Base-by-base conservation (phyloP, 2,329 filamentous ascomycete genomes). In the Elsinoe ampelina region DNA sequence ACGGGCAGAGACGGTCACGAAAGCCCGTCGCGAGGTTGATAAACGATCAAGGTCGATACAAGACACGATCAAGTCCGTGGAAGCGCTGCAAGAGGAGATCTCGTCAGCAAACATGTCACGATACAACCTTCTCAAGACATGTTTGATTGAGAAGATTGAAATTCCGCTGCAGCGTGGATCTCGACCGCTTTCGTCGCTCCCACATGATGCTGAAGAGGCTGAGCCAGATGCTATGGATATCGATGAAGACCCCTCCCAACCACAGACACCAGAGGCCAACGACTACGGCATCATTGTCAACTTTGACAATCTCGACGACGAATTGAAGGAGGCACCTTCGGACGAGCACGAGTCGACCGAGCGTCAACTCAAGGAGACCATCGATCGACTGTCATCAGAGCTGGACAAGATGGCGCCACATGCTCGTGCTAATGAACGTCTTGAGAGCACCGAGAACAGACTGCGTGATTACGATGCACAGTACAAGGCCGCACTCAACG, bases 401-500 rank as follows among this genome's bases (percentile, higher is more conserved):
- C 81, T 98, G 17, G 90, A 95, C 68, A 95, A 95, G 72, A 85
- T 97, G 71, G 91, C 93, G 60, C 93, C 93, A 22, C 97, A 98
- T 71, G 95, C 95, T 83, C 89, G 92, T 64, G 93, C 92, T 7
- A 89, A 91, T 71, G 90, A 97, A 67, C 87, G 92, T 51, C 79
- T 98, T 4, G 88, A 93, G 67, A 85, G 84, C 19, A 91, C 95
- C 7, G 87, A 95, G 70, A 80, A 83, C 54, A 85, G 91, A 59
- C 84, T 96, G 20, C 85, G 88, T 61, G 91, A 96, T 64, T 97
- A 91, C 67, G 89, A 95, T 63, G 83, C 89, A 61, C 87, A 92
- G 1, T 87, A 90, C 63, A 80, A 80, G 51, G 79, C 82, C 20
- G 86, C 88, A 57, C 42, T 56, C 22, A 47, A 47, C 15, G 54